Percentiles rank a stretch among this genome's conserved stretches.
Evolutionary conservation across 169 alveolate species (phyloP).

Genomic region (Eimeria acervulina): DNA sequence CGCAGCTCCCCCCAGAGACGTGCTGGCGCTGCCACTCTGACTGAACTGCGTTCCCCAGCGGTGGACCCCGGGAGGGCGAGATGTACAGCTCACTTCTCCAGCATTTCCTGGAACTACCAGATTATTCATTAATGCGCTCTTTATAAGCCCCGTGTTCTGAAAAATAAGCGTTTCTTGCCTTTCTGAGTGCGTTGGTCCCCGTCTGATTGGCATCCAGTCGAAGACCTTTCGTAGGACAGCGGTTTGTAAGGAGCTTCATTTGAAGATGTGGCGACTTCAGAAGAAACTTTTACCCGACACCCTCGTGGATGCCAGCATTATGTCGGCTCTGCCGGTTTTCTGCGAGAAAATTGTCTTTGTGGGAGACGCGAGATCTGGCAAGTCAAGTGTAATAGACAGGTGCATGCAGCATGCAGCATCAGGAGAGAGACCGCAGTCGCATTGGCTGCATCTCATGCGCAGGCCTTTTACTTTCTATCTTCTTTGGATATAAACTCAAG

Average conservation of each 20-base stretch:
- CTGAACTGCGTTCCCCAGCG: neutral
- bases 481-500: neutral
- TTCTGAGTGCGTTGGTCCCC: neutral
- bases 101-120: neutral
- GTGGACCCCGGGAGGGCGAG: neutral
- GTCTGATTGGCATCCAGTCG: neutral
- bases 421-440: neutral
- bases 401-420: slow-evolving; percentile 49
- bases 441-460: neutral
- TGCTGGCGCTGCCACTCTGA: neutral
- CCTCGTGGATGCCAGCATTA: slow-evolving; percentile 20
- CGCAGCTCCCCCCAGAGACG: neutral
- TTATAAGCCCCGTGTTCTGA: neutral
- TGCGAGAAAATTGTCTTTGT: slow-evolving; percentile 40
- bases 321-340: slow-evolving; percentile 56
- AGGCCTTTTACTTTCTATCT: neutral
- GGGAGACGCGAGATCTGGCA: slow-evolving; percentile 70
- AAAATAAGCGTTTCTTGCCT: neutral
- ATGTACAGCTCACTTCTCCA: neutral
- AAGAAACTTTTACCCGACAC: neutral
- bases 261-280: slow-evolving; percentile 28
- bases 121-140: neutral
- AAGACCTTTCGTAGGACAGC: neutral
- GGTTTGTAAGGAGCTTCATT: neutral
- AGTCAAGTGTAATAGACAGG: slow-evolving; percentile 61